Percentiles rank a stretch among this genome's conserved stretches.
Evolutionary conservation across 2,329 filamentous ascomycete species (phyloP).

Genomic region (Botrytis fabae): DNA sequence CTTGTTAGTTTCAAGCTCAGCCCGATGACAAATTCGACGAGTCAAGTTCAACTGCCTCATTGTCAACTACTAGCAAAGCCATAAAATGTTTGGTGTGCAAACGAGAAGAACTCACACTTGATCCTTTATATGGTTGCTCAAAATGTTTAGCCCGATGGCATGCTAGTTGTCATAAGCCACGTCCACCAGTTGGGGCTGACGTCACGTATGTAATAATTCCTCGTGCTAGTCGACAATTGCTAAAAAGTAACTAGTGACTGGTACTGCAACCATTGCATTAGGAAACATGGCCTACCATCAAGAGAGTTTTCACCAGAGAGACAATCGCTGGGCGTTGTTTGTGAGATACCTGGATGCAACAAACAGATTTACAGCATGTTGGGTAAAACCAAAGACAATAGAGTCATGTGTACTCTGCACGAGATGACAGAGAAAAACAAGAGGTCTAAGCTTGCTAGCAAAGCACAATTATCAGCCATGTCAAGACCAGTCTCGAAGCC

Average conservation of each 20-base stretch:
- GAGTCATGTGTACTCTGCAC: conserved; percentile 9
- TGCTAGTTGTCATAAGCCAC: conserved; percentile 27
- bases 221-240: not conserved
- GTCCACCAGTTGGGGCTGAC: not conserved
- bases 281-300: not conserved
- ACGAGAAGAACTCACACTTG: conserved; percentile 22
- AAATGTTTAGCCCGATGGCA: conserved; percentile 32
- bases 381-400: conserved; percentile 3
- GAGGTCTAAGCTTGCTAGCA: conserved; percentile 11
- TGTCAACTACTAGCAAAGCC: conserved; percentile 19
- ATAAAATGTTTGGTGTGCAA: conserved; percentile 33
- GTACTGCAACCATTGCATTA: conserved; percentile 17
- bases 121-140: conserved; percentile 29
- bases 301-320: not conserved
- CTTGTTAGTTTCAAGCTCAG: conserved; percentile 25
- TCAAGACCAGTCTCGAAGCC: conserved; percentile 5
- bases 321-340: not conserved
- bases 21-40: conserved; percentile 29
- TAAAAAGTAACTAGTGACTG: conserved; percentile 16
- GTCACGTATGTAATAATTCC: not conserved
- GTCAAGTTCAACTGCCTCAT: conserved; percentile 17
- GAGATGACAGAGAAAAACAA: conserved; percentile 13
- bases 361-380: conserved; percentile 12
- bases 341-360: conserved; percentile 17
- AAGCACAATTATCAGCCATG: conserved; percentile 4